Conservation (phyloP, 2,329 filamentous ascomycete genomes). For the Trichoderma citrinoviride region DNA sequence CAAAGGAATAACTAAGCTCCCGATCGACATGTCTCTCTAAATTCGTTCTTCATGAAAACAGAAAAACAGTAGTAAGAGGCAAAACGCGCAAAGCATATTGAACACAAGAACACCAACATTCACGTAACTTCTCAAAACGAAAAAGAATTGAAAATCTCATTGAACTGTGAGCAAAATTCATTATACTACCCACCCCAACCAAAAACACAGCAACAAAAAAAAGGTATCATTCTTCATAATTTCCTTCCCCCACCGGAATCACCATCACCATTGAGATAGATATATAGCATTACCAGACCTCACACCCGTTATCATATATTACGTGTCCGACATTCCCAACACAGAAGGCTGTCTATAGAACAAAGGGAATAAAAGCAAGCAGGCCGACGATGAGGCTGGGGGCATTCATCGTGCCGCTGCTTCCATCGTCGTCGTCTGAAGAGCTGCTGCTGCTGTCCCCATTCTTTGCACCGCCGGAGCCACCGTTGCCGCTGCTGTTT, state of each 20-base stretch:
- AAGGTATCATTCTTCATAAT: slow-evolving; percentile 16
- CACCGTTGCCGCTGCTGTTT: neutral
- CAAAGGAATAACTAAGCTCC: neutral
- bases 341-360: slow-evolving; percentile 25
- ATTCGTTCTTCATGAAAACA: no score
- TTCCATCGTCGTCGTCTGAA: neutral
- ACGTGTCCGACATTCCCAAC: neutral
- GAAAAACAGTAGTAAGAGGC: no score
- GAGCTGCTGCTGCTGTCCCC: neutral
- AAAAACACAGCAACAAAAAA: neutral
- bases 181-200: no score
- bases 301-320: neutral
- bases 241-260: neutral
- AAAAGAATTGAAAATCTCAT: no score
- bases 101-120: no score
- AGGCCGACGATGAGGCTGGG: slow-evolving; percentile 29
- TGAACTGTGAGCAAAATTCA: no score
- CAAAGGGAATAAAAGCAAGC: slow-evolving; percentile 28
- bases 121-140: neutral
- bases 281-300: neutral
- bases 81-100: no score
- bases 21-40: no score
- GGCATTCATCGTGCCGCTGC: slow-evolving; percentile 11
- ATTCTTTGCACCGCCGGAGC: neutral
- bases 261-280: slow-evolving; percentile 5